phyloP scores from a whole-genome alignment of 257 asterid genomes.

The Perilla frutescens region DNA sequence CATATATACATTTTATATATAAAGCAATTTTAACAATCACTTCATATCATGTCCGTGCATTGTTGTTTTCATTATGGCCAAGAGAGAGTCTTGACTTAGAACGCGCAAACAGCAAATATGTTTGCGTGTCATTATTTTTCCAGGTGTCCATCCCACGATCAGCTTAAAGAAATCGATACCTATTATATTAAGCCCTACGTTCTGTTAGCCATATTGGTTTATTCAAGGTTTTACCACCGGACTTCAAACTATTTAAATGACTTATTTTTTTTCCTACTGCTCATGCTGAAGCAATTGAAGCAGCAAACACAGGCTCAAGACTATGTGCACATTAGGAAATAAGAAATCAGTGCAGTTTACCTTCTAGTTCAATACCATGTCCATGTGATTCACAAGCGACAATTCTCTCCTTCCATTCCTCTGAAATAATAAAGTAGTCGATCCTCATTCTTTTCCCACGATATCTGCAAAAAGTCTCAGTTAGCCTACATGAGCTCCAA shows the following conservation, averaged over 20 bases:
- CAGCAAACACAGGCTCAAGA: background rate
- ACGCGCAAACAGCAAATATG: too few relatives aligned
- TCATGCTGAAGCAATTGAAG: background rate
- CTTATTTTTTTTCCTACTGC: too few relatives aligned
- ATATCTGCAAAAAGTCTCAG: constrained; percentile 58
- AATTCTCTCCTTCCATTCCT: constrained; percentile 71
- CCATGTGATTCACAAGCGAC: constrained; percentile 83
- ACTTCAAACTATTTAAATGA: too few relatives aligned
- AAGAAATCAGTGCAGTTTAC: constrained; percentile 41
- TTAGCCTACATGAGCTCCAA: constrained; percentile 8
- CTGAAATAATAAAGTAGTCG: constrained; percentile 81
- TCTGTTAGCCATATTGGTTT: too few relatives aligned
- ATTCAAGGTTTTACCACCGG: too few relatives aligned
- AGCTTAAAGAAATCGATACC: too few relatives aligned
- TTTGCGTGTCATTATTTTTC: too few relatives aligned
- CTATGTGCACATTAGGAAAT: background rate
- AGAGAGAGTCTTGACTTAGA: too few relatives aligned
- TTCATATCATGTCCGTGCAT: background rate
- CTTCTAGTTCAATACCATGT: constrained; percentile 79
- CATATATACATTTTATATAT: background rate
- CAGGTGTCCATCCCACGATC: too few relatives aligned
- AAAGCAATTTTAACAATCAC: background rate
- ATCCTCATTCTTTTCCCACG: constrained; percentile 99
- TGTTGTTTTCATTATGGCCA: too few relatives aligned
- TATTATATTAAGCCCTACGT: too few relatives aligned